These are phyloP conservation scores for Silene conica DNA, from an alignment of 148 eudicot species.

Conservation along the genomic window DNA sequence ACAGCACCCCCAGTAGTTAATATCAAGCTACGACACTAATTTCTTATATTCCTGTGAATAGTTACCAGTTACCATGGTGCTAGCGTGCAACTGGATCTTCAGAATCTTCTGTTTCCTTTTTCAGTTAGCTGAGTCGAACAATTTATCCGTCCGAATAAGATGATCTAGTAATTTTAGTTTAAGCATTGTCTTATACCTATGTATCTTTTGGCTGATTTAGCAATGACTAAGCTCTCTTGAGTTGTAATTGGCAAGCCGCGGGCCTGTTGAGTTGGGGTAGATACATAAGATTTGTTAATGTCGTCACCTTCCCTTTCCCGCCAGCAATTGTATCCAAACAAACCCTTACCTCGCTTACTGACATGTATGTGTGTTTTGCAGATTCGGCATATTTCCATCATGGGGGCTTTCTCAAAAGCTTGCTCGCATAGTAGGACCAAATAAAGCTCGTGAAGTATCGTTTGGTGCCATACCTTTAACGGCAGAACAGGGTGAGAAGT, in stretches of 20 bases:
- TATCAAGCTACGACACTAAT: too few species aligned
- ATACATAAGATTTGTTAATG: background rate
- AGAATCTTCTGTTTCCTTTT: too few species aligned
- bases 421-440: constrained; percentile 79
- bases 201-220: background rate
- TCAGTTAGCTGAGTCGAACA: background rate
- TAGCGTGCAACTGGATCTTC: too few species aligned
- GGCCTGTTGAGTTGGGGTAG: background rate
- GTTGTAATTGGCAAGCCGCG: background rate
- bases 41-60: too few species aligned
- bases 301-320: background rate
- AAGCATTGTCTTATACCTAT: background rate
- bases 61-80: too few species aligned
- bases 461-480: constrained; percentile 63
- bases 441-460: constrained; percentile 88
- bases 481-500: constrained; percentile 78
- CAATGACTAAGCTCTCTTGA: background rate
- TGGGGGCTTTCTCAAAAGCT: constrained; percentile 99
- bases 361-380: constrained; percentile 25
- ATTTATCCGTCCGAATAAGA: background rate
- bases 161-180: background rate
- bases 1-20: too few species aligned
- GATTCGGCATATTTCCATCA: constrained; percentile 98
- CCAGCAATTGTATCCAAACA: background rate
- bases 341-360: background rate